Evolutionary conservation across 371 early-diverging fungal genomes (phyloP).

Genomic region (Capniomyces stellatus): DNA sequence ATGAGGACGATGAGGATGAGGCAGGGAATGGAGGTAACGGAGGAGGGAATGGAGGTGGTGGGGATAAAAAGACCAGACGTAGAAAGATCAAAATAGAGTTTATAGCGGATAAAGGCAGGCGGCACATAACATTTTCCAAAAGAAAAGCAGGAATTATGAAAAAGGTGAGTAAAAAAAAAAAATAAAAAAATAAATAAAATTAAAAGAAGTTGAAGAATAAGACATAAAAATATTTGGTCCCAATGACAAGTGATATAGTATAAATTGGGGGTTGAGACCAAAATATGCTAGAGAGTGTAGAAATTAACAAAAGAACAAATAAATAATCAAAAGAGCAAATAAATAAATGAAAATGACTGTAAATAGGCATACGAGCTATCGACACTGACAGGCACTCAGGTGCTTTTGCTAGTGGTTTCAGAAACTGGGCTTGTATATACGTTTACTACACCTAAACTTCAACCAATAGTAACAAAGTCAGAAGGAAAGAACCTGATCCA

Average conservation of each 20-base stretch:
- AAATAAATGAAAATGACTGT: neutral
- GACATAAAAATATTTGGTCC: neutral
- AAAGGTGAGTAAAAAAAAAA: constrained; percentile 37
- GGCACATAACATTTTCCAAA: constrained; percentile 96
- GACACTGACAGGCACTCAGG: constrained; percentile 93
- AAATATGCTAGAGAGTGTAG: too few species aligned
- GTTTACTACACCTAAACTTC: constrained; percentile 92
- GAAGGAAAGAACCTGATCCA: constrained; percentile 92
- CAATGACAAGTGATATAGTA: too few species aligned
- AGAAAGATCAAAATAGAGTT: constrained; percentile 95
- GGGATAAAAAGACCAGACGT: constrained; percentile 54
- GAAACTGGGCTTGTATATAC: constrained; percentile 97
- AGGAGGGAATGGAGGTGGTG: constrained; percentile 1
- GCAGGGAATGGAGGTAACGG: constrained; percentile 28
- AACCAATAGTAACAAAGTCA: constrained; percentile 83
- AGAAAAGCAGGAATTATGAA: constrained; percentile 99
- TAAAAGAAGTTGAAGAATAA: neutral
- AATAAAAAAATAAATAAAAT: neutral
- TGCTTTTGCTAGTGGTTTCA: constrained; percentile 86
- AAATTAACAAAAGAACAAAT: neutral
- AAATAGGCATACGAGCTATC: constrained; percentile 82
- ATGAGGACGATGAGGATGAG: constrained; percentile 29
- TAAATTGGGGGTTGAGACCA: too few species aligned
- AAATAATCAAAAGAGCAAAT: neutral
- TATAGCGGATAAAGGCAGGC: constrained; percentile 85